These are phyloP conservation scores for Entomortierella lignicola DNA, from an alignment of 192 early-diverging fungal genomes.

Conservation along the genomic window DNA sequence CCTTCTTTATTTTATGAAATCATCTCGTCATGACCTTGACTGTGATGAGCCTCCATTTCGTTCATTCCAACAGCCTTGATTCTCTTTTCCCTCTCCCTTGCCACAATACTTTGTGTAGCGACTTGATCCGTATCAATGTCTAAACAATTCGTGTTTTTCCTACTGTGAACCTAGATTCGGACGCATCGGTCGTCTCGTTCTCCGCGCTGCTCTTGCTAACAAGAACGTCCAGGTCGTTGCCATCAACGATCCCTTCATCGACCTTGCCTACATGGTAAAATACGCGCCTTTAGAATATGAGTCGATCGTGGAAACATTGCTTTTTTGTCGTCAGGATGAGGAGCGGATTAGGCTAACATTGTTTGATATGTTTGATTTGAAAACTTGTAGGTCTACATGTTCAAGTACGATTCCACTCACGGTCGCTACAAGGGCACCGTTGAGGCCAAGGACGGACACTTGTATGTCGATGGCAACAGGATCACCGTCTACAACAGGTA, in stretches of 20 bases:
- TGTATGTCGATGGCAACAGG: slow-evolving; percentile 86
- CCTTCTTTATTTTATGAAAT: neutral
- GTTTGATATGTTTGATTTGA: neutral
- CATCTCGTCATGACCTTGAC: neutral
- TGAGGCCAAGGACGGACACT: slow-evolving; percentile 82
- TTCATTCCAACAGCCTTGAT: neutral
- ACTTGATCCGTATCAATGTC: neutral
- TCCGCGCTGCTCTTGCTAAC: slow-evolving; percentile 88
- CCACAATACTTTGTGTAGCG: neutral
- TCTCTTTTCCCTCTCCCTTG: neutral
- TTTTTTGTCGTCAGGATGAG: neutral
- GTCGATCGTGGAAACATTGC: neutral
- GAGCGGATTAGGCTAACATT: neutral
- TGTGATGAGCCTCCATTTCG: neutral
- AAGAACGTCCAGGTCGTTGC: slow-evolving; percentile 84
- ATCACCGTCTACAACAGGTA: slow-evolving; percentile 84
- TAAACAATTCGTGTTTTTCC: slow-evolving; percentile 6
- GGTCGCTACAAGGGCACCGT: slow-evolving; percentile 92
- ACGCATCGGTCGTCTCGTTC: slow-evolving; percentile 98
- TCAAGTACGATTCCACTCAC: slow-evolving; percentile 99
- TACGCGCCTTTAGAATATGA: neutral
- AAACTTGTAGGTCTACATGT: slow-evolving; percentile 81
- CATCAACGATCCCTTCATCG: slow-evolving; percentile 98
- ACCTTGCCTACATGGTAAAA: slow-evolving; percentile 93
- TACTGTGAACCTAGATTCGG: slow-evolving; percentile 77